Conservation (phyloP, 768 basidiomycete species). For the Paxillus rubicundulus region DNA sequence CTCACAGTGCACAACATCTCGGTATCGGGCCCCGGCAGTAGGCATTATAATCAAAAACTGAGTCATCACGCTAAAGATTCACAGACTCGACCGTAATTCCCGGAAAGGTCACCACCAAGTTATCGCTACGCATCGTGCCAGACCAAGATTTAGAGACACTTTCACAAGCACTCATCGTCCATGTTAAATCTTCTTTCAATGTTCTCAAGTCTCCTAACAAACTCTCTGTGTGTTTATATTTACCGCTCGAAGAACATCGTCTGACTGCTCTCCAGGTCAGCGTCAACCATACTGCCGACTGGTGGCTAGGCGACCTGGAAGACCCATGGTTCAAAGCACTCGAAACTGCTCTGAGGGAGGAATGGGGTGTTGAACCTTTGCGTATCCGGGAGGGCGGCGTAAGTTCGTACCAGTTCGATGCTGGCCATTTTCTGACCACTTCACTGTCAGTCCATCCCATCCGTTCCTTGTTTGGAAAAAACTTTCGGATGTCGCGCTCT, state of each 20-base stretch:
- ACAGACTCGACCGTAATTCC: conserved; percentile 89
- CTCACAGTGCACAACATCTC: conserved; percentile 85
- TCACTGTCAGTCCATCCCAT: conserved; percentile 76
- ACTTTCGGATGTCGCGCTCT: conserved; percentile 85
- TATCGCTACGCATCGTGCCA: conserved; percentile 92
- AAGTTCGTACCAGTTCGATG: conserved; percentile 28
- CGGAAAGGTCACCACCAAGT: conserved; percentile 72
- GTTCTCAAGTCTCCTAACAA: conserved; percentile 64
- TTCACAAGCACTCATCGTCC: conserved; percentile 53
- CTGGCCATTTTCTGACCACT: background rate
- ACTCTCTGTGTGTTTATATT: conserved; percentile 50
- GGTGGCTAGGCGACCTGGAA: conserved; percentile 93
- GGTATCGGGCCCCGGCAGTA: conserved; percentile 79
- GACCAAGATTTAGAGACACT: conserved; percentile 82
- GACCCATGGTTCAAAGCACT: conserved; percentile 85
- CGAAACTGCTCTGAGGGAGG: conserved; percentile 75
- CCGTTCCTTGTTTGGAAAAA: conserved; percentile 90
- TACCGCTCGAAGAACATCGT: background rate
- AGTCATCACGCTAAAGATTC: background rate
- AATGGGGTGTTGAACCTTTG: conserved; percentile 85
- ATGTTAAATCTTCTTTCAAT: conserved; percentile 59
- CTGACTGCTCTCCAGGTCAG: conserved; percentile 48
- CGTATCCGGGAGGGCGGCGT: conserved; percentile 94
- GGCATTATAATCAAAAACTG: conserved; percentile 17
- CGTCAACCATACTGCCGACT: conserved; percentile 83